phyloP scores from a whole-genome alignment of 768 basidiomycete genomes.

The Russula virescens region DNA sequence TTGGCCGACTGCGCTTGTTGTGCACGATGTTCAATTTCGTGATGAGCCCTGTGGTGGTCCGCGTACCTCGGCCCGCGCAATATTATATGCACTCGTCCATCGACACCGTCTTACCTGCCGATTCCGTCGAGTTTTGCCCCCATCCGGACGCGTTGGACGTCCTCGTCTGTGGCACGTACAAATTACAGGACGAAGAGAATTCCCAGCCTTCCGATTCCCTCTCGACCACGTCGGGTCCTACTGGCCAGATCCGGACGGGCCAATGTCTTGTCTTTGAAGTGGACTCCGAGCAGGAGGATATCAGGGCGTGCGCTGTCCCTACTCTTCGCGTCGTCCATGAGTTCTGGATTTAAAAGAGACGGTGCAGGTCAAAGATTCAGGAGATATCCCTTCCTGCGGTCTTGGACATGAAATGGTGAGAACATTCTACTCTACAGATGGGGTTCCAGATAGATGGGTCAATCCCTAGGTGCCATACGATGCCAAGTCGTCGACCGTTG shows the following conservation, averaged over 20 bases:
- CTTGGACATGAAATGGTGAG: slow-evolving; percentile 91
- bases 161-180: slow-evolving; percentile 90
- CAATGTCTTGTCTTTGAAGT: slow-evolving; percentile 67
- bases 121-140: slow-evolving; percentile 90
- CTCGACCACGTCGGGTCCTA: neutral
- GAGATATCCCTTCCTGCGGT: slow-evolving; percentile 73
- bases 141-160: slow-evolving; percentile 50
- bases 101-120: slow-evolving; percentile 81
- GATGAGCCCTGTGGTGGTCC: too few species aligned
- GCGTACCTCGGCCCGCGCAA: too few species aligned
- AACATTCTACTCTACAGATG: neutral
- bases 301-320: slow-evolving; percentile 29
- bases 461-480: slow-evolving; percentile 52
- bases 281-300: slow-evolving; percentile 32
- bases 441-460: neutral
- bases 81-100: slow-evolving; percentile 22
- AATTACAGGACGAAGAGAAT: slow-evolving; percentile 45
- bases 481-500: slow-evolving; percentile 36
- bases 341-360: neutral
- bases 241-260: slow-evolving; percentile 49
- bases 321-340: neutral
- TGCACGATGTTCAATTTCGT: too few species aligned
- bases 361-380: slow-evolving; percentile 50
- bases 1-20: too few species aligned
- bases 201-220: neutral